Conservation (phyloP, 140 eudicot species). For the Senecio squalidus region DNA sequence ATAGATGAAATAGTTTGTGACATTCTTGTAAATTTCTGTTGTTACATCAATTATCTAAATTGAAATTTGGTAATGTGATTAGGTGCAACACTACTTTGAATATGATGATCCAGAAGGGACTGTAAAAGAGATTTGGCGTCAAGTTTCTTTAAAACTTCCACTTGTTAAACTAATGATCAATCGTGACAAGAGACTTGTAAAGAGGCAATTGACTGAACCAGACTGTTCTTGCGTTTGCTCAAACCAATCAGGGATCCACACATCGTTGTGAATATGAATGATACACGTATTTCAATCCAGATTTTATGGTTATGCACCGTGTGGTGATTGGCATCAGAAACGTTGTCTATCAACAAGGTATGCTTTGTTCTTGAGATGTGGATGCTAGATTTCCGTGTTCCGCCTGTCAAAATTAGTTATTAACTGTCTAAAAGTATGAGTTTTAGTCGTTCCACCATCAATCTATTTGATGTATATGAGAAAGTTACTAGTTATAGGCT, state of each 20-base stretch:
- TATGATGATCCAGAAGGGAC: slow-evolving; percentile 90
- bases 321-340: no score
- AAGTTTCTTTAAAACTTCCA: slow-evolving; percentile 70
- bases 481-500: no score
- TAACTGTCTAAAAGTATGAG: no score
- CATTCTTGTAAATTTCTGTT: not conserved
- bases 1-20: slow-evolving; percentile 1
- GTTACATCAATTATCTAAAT: not conserved
- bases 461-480: no score
- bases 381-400: no score
- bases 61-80: slow-evolving; percentile 21
- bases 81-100: slow-evolving; percentile 84
- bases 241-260: slow-evolving; percentile 52
- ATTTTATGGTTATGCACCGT: no score
- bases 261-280: slow-evolving; percentile 30
- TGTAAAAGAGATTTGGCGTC: slow-evolving; percentile 90
- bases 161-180: slow-evolving; percentile 78
- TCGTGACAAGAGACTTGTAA: slow-evolving; percentile 77
- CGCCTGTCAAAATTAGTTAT: no score
- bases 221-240: slow-evolving; percentile 93
- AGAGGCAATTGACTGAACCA: slow-evolving; percentile 52
- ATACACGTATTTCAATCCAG: no score
- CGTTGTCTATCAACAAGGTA: no score
- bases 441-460: no score
- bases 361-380: no score